Conservation (phyloP, 1,284 basidiomycete species). For the Rhodotorula sp. region DNA sequence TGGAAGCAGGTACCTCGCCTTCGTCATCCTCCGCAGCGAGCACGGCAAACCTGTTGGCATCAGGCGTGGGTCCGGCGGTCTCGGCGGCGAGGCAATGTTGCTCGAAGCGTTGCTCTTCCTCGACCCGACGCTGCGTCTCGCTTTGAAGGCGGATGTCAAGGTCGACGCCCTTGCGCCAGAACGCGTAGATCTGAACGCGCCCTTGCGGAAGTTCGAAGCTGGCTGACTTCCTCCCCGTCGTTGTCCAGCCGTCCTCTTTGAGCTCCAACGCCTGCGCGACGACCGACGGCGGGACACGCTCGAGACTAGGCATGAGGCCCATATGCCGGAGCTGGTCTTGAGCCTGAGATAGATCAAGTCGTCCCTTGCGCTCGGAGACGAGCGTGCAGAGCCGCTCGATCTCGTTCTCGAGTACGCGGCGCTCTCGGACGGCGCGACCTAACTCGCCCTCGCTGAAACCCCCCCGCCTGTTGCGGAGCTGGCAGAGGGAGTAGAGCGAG, state of each 20-base stretch:
- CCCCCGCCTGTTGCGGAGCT: neutral
- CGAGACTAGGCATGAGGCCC: conserved; percentile 54
- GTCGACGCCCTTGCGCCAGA: conserved; percentile 38
- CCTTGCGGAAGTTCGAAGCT: neutral
- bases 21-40: neutral
- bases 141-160: conserved; percentile 11
- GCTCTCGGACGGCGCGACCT: conserved; percentile 32
- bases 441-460: neutral
- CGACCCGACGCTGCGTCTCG: neutral
- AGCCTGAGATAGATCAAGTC: neutral
- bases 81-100: neutral
- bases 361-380: conserved; percentile 19
- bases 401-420: conserved; percentile 56
- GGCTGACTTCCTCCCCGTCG: neutral
- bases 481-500: conserved; percentile 10
- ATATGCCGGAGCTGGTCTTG: neutral
- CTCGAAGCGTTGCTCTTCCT: neutral
- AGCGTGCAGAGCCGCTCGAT: conserved; percentile 56
- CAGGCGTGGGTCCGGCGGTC: neutral
- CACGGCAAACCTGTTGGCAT: neutral
- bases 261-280: conserved; percentile 42
- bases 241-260: conserved; percentile 14
- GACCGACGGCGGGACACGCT: conserved; percentile 54
- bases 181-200: conserved; percentile 17
- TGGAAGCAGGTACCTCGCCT: neutral